phyloP scores from a whole-genome alignment of 169 alveolate genomes.

The Plasmodium ovale region DNA sequence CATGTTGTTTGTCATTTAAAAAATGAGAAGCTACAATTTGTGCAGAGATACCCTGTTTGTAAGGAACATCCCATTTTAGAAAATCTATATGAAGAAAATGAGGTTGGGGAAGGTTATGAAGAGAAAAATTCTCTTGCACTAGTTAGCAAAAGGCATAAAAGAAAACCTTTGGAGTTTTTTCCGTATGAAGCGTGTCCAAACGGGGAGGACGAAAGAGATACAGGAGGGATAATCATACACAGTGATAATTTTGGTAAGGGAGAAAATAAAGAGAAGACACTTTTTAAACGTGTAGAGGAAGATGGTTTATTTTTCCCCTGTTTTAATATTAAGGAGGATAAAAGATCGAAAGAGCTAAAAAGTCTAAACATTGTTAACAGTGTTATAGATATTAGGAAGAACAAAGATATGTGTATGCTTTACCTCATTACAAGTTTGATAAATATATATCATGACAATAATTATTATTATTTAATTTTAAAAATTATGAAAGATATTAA shows the following conservation, averaged over 20 bases:
- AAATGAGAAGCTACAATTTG: constrained; percentile 14
- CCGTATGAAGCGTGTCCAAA: background rate
- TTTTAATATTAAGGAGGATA: constrained; percentile 10
- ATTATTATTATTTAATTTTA: constrained; percentile 27
- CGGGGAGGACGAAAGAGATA: background rate
- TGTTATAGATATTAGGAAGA: constrained; percentile 27
- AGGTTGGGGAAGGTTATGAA: background rate
- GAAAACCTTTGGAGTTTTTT: background rate
- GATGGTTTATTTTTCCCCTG: constrained; percentile 18
- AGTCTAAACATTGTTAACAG: constrained; percentile 21
- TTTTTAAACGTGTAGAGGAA: background rate
- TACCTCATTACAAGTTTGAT: constrained; percentile 42
- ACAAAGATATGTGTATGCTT: constrained; percentile 22
- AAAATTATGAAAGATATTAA: constrained; percentile 28
- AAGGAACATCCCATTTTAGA: background rate
- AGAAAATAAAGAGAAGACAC: background rate
- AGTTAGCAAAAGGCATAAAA: background rate
- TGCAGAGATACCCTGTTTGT: background rate
- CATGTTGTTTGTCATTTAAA: constrained; percentile 49
- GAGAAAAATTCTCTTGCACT: background rate
- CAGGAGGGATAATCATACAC: background rate
- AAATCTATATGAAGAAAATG: background rate
- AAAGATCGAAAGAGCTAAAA: constrained; percentile 19
- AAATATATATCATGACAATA: constrained; percentile 61
- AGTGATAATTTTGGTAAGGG: background rate